Evolutionary conservation across 2,329 filamentous ascomycete genomes (phyloP).

Genomic region (Phialocephala subalpina): DNA sequence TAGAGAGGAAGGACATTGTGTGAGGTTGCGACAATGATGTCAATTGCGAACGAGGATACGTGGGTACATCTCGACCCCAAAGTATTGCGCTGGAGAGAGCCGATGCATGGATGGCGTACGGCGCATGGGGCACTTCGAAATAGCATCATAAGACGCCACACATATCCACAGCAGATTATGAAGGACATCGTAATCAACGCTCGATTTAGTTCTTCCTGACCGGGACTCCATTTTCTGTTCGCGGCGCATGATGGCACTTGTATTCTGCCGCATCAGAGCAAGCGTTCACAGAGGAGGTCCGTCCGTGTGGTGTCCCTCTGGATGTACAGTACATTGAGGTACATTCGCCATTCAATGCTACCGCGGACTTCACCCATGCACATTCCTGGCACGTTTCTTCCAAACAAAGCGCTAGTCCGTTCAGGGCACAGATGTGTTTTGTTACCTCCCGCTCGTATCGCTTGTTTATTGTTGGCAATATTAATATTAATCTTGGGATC

Average conservation of each 20-base stretch:
- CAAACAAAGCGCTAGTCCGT: conserved; percentile 18
- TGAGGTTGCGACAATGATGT: not conserved
- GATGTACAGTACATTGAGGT: conserved; percentile 21
- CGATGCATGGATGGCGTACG: not conserved
- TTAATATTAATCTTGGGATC: conserved; percentile 8
- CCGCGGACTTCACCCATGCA: conserved; percentile 10
- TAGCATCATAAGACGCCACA: conserved; percentile 24
- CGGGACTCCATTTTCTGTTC: not conserved
- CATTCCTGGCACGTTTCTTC: conserved; percentile 13
- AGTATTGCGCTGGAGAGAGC: not conserved
- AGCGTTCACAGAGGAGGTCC: conserved; percentile 10
- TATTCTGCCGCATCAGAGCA: conserved; percentile 8
- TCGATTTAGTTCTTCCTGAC: not conserved
- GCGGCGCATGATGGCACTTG: conserved; percentile 10
- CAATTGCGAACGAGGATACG: not conserved
- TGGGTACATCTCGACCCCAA: not conserved
- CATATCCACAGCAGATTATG: conserved; percentile 12
- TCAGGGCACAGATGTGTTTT: conserved; percentile 10
- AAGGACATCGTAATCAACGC: conserved; percentile 20
- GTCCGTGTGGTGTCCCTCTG: conserved; percentile 6
- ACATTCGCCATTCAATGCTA: conserved; percentile 10
- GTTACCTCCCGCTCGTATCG: conserved; percentile 10
- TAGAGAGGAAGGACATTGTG: not conserved
- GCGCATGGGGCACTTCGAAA: conserved; percentile 10
- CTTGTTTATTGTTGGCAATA: conserved; percentile 13